Conservation (phyloP, 495 filamentous ascomycete species). For the Amphirosellinia nigrospora region DNA sequence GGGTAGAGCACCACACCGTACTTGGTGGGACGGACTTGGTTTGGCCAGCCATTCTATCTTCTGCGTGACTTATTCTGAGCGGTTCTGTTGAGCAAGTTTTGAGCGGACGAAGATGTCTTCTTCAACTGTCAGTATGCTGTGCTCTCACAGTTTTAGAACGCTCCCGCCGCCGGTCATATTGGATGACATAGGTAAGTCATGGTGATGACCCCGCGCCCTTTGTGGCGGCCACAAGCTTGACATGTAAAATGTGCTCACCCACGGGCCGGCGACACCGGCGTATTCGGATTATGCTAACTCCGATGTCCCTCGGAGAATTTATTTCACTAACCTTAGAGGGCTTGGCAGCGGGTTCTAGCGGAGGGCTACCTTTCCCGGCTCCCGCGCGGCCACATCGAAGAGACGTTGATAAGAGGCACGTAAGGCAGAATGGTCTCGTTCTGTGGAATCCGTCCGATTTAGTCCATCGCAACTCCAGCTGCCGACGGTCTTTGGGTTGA, state of each 20-base stretch:
- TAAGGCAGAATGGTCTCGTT: background rate
- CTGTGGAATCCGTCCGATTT: background rate
- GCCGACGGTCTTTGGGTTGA: background rate
- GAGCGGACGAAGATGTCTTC: background rate
- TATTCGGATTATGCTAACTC: background rate
- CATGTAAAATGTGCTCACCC: conserved; percentile 1
- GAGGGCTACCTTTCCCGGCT: background rate
- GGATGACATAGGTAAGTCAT: background rate
- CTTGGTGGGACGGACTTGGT: conserved; percentile 30
- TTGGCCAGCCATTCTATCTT: background rate
- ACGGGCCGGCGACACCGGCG: conserved; percentile 7
- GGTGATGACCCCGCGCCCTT: background rate
- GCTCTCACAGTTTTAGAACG: background rate
- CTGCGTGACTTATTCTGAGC: too few species aligned
- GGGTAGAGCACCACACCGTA: conserved; percentile 52
- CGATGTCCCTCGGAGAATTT: conserved; percentile 11
- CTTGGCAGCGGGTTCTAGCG: conserved; percentile 4
- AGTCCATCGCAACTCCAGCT: background rate
- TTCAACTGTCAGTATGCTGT: background rate
- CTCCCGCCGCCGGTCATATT: background rate
- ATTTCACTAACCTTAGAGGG: background rate
- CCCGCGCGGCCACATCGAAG: background rate
- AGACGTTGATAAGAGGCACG: too few species aligned
- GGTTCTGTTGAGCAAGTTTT: too few species aligned
- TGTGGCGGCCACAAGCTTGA: background rate